Base-by-base conservation (phyloP, 2,329 filamentous ascomycete genomes). In the Hypoxylon sp. region DNA sequence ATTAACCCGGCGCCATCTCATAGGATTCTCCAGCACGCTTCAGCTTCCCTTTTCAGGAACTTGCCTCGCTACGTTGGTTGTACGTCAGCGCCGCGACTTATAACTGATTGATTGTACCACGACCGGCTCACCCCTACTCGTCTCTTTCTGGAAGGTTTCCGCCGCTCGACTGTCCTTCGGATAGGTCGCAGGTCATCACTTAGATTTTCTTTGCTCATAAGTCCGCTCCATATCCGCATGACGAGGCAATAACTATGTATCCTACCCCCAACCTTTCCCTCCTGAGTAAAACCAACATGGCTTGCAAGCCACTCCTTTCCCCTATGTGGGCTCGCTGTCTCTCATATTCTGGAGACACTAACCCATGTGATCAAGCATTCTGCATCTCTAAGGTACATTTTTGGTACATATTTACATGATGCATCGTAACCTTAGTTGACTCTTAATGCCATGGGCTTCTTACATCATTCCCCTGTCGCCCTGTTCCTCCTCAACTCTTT, bases 291-390 rank as follows among this genome's bases (percentile, higher is more conserved):
- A 57, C 36, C 32, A 46, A 54, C n/a, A 42, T 47, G 50, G 50
- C 52, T 57, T 42, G 47, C 54, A 53, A 54, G 50, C 54, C 57
- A 63, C 35, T 49, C 48, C 48, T 56, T 55, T 51, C 51, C 45
- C 47, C 47, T 58, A 50, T 11, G 47, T 41, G 46, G 51, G 46
- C 48, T 53, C 35, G 34, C 20, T 54, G 53, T 57, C 52, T 59
- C 43, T 55, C 42, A 55, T 55, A 59, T 55, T 50, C 44, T 55
- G 47, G 55, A 51, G 56, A 59, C 49, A 27, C 50, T 46, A 35
- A 23, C 30, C 58, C 62, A 57, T 59, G 59, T 52, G 57, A 62
- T 63, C 59, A 59, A 58, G 45, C 43, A 55, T 55, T 36, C 45
- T 55, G 26, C 46, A 43, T n/a, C n/a, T n/a, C n/a, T n/a, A n/a